Evolutionary conservation across 2,329 filamentous ascomycete species (phyloP).

Genomic region (Aspergillus fumigatus): DNA sequence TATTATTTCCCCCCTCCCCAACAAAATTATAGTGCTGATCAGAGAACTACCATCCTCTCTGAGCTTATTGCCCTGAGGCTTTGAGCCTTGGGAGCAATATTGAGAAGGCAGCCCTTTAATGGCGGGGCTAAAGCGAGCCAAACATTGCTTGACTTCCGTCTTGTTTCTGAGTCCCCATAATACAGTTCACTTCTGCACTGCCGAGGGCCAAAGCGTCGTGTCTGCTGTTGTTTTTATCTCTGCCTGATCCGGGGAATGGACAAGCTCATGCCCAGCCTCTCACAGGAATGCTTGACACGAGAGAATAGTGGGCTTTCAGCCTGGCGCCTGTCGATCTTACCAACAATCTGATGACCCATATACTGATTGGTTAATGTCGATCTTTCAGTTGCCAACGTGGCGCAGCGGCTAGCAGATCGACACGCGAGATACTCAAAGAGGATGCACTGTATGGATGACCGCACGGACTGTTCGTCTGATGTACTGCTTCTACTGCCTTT

Average conservation of each 20-base stretch:
- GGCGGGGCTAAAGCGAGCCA: not conserved
- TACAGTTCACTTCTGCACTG: not conserved
- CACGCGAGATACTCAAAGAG: not conserved
- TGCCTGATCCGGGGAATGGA: not conserved
- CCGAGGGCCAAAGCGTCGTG: not conserved
- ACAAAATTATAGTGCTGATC: not conserved
- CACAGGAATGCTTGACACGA: not conserved
- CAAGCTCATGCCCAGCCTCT: not conserved
- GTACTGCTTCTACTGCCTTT: not conserved
- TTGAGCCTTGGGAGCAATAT: not conserved
- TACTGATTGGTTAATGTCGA: not conserved
- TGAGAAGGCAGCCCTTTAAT: not conserved
- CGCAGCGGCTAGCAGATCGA: constrained; percentile 2
- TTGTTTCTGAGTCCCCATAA: not conserved
- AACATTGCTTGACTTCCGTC: not conserved
- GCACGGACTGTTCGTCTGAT: not conserved
- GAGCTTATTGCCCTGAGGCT: not conserved
- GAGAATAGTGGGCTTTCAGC: not conserved
- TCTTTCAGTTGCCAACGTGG: constrained; percentile 1
- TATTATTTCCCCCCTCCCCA: not conserved
- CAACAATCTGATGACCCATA: not conserved
- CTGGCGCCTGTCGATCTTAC: not conserved
- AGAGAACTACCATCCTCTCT: not conserved
- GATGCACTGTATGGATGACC: not conserved
- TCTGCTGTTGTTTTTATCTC: not conserved